These are phyloP conservation scores for Cadophora sp. DNA, from an alignment of 2,329 filamentous ascomycete species.

Conservation along the genomic window DNA sequence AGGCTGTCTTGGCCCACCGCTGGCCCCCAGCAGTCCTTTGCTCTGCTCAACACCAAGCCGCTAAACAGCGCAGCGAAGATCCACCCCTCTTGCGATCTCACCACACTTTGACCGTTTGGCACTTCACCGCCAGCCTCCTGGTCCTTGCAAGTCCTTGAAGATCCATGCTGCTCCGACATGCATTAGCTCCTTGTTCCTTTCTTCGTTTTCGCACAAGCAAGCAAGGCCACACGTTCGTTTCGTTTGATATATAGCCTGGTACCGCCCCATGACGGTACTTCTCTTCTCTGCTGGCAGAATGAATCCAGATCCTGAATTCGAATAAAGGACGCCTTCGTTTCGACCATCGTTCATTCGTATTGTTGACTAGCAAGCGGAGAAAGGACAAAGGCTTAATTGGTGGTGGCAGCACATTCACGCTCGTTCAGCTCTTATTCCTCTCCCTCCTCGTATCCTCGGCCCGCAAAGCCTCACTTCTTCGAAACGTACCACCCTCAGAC, in stretches of 20 bases:
- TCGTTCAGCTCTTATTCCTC: constrained; percentile 6
- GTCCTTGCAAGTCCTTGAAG: constrained; percentile 6
- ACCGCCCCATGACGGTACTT: constrained; percentile 12
- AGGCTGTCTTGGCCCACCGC: background rate
- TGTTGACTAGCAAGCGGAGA: background rate
- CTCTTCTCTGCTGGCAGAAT: constrained; percentile 10
- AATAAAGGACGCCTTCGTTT: constrained; percentile 6
- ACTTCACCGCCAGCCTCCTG: constrained; percentile 11
- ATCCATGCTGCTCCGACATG: background rate
- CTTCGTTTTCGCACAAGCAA: constrained; percentile 7
- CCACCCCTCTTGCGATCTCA: constrained; percentile 9
- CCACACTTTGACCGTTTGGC: background rate
- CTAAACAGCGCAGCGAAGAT: constrained; percentile 13
- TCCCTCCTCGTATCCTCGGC: constrained; percentile 7
- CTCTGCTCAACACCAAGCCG: constrained; percentile 8
- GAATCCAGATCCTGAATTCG: background rate
- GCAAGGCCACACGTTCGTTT: constrained; percentile 2
- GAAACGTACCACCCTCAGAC: constrained; percentile 4
- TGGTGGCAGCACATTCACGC: constrained; percentile 18
- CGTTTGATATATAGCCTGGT: constrained; percentile 35
- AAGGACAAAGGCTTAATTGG: background rate
- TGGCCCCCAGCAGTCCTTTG: background rate
- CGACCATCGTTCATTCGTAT: background rate
- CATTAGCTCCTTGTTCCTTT: background rate
- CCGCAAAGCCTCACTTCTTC: constrained; percentile 8